These are phyloP conservation scores for Colletotrichum chrysophilum DNA, from an alignment of 2,329 filamentous ascomycete species.

Conservation along the genomic window DNA sequence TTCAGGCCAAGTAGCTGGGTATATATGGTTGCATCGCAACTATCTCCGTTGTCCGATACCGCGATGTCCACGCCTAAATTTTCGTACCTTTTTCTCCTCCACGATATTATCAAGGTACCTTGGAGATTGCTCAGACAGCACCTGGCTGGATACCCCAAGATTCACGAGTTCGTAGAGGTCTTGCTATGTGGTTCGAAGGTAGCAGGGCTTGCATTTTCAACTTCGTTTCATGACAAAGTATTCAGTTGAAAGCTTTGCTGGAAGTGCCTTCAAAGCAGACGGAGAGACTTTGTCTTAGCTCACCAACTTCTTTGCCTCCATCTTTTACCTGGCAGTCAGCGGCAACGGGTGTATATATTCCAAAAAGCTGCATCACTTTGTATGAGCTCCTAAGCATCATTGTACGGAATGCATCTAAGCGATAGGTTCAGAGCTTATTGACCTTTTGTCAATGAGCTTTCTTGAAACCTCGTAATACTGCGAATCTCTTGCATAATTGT, in stretches of 20 bases:
- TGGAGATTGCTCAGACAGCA: not conserved
- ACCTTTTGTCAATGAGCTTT: not conserved
- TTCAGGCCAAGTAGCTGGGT: not conserved
- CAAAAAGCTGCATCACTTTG: rapidly evolving
- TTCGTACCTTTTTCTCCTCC: not conserved
- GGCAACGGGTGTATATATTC: not conserved
- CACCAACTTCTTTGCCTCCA: not conserved
- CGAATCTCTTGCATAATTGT: not conserved
- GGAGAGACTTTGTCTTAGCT: not conserved
- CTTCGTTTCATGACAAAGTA: rapidly evolving
- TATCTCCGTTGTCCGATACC: not conserved
- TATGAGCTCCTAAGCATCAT: not conserved
- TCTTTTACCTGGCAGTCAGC: not conserved
- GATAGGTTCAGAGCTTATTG: not conserved
- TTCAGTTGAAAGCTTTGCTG: not conserved
- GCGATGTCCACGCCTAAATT: not conserved
- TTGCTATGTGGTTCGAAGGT: not conserved
- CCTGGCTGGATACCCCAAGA: not conserved
- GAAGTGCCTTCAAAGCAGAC: not conserved
- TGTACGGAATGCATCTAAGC: rapidly evolving
- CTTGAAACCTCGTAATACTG: not conserved
- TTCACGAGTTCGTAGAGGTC: no score
- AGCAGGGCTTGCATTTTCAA: not conserved
- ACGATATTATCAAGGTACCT: not conserved
- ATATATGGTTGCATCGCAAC: rapidly evolving